Base-by-base conservation (phyloP, 2,329 filamentous ascomycete species). In the Aaosphaeria arxii region DNA sequence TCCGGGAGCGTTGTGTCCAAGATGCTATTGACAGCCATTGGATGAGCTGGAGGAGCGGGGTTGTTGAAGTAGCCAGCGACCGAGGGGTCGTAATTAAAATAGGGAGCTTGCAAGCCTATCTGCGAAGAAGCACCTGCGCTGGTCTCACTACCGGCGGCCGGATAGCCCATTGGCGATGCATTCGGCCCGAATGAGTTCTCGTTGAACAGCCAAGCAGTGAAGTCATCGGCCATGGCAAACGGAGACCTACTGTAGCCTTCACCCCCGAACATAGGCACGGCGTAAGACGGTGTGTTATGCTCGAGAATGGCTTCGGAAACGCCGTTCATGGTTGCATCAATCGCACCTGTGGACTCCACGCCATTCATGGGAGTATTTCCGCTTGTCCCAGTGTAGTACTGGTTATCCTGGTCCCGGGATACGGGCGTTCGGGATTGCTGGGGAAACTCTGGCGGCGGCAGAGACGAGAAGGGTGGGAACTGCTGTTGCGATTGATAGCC, bases 21-120 rank as follows among this genome's bases (percentile, higher is more conserved):
- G 36, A 95, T 79, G 59, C 87, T 95, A 48, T 86, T 92, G 42
- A 96, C 88, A 13, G 89, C 88, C 91, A 95, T 96, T 33, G 91
- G 85, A 61, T 95, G 88, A 57, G 89, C 85, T 3, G 83, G 80
- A 41, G 78, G 77, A 31, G 76, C 70, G 6, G 77, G 70, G 31
- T 74, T 72, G 49, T 72, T 69, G 46, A 78, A 76, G 49, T 77
- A 75, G 44, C 73, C 74, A 32, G 70, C 67, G 41, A 79, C 76
- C 4, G 72, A 61, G 28, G 75, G 71, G 54, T 80, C 78, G 44
- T 75, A 74, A 51, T 73, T 70, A 48, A 77, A 76, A 55, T 78
- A 80, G 11, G 77, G 72, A 39, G 74, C 75, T 53, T 79, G 76
- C 35, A 76, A 59, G 11, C 74, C 67, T 31, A 71, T 73, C 30